Conservation (phyloP, 176 grass and related monocot genomes). For the Ensete ventricosum region DNA sequence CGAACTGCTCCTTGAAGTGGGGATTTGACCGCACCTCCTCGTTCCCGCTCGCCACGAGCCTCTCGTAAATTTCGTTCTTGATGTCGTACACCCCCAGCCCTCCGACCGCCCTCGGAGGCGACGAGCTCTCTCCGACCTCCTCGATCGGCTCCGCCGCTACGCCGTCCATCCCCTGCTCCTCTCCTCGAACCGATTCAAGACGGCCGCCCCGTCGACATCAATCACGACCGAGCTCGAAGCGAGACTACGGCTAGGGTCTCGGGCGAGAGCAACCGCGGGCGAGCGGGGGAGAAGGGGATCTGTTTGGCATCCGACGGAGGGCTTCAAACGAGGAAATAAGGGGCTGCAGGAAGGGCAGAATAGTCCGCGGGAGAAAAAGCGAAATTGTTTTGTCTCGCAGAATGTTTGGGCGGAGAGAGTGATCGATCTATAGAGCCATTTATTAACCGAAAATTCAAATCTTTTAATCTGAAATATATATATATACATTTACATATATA, state of each 20-base stretch:
- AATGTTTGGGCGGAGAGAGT: neutral
- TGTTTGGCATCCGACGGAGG: conserved; percentile 13
- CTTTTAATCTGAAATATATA: neutral
- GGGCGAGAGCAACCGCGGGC: conserved; percentile 21
- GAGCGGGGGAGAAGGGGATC: conserved; percentile 7
- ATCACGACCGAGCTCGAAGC: neutral
- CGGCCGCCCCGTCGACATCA: conserved; percentile 2
- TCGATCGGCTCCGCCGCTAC: conserved; percentile 37
- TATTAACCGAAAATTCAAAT: neutral
- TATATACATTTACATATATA: no score
- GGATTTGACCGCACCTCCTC: conserved; percentile 49
- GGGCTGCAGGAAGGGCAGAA: conserved; percentile 24
- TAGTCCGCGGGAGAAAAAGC: neutral
- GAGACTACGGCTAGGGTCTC: conserved; percentile 17
- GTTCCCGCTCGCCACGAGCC: conserved; percentile 61
- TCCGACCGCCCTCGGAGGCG: conserved; percentile 42
- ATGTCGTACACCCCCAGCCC: conserved; percentile 27
- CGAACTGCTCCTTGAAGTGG: conserved; percentile 51
- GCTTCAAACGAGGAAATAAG: conserved; percentile 24
- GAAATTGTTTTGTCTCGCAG: neutral
- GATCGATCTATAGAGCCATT: neutral
- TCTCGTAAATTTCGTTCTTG: conserved; percentile 45
- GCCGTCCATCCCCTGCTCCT: conserved; percentile 2
- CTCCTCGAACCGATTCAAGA: conserved; percentile 8
- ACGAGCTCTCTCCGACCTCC: conserved; percentile 94